Evolutionary conservation across 129 eudicot species (phyloP).

Genomic region (Scalesia atractyloides): DNA sequence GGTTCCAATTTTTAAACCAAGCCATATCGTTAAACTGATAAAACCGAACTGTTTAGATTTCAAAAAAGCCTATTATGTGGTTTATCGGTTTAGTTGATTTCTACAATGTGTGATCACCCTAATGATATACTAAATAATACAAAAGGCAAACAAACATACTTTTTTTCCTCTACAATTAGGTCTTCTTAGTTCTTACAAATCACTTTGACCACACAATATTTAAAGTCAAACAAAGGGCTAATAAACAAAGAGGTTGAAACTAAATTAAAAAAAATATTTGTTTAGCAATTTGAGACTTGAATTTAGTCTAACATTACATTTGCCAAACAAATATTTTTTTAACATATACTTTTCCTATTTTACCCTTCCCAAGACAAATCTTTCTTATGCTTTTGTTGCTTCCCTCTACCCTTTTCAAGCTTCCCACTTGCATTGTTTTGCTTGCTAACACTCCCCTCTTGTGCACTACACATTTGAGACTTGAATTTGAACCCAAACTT

Average conservation of each 20-base stretch:
- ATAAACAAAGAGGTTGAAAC: slow-evolving; percentile 14
- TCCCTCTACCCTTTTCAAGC: slow-evolving; percentile 57
- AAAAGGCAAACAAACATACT: slow-evolving; percentile 12
- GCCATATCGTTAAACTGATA: too few species aligned
- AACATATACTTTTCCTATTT: slow-evolving; percentile 21
- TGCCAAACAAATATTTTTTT: slow-evolving; percentile 16
- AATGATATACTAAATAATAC: neutral
- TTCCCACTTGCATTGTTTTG: slow-evolving; percentile 55
- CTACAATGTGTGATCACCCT: too few species aligned
- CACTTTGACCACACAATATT: slow-evolving; percentile 24
- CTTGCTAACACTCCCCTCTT: slow-evolving; percentile 88
- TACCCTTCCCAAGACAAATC: slow-evolving; percentile 45
- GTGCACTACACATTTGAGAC: slow-evolving; percentile 98
- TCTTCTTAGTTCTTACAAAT: slow-evolving; percentile 36
- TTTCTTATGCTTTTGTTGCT: slow-evolving; percentile 62
- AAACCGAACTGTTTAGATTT: too few species aligned
- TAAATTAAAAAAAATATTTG: slow-evolving; percentile 14
- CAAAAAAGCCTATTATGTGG: too few species aligned
- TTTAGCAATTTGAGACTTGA: slow-evolving; percentile 18
- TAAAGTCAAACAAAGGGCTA: slow-evolving; percentile 21
- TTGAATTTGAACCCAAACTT: slow-evolving; percentile 75
- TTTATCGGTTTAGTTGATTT: too few species aligned
- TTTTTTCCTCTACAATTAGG: slow-evolving; percentile 15
- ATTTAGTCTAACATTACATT: slow-evolving; percentile 14
- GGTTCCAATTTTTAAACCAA: too few species aligned